phyloP scores from a whole-genome alignment of 805 yeast genomes.

The Schwanniomyces vanrijiae region DNA sequence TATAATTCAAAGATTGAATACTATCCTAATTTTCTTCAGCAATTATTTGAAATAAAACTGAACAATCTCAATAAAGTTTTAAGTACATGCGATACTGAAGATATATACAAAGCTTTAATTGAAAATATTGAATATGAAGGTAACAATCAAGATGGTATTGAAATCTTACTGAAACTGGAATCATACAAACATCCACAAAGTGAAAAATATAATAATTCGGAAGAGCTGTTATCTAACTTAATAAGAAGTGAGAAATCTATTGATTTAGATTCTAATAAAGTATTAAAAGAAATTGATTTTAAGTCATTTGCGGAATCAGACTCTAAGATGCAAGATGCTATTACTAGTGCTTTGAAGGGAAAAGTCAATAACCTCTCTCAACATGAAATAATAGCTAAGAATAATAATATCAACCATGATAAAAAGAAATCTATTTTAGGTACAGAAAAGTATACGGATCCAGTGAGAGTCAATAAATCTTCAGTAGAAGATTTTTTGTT shows the following conservation, averaged over 20 bases:
- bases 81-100: slow-evolving; percentile 13
- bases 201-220: slow-evolving; percentile 16
- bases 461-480: slow-evolving; percentile 10
- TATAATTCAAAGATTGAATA: slow-evolving; percentile 17
- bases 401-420: slow-evolving; percentile 1
- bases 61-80: slow-evolving; percentile 8
- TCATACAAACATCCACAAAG: background rate
- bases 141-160: background rate
- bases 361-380: background rate
- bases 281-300: background rate
- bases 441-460: background rate
- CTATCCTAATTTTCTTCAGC: slow-evolving; percentile 20
- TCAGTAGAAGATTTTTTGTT: slow-evolving; percentile 42
- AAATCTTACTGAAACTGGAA: background rate
- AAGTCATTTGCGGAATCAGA: slow-evolving; percentile 9
- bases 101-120: slow-evolving; percentile 17
- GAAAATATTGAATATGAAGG: slow-evolving; percentile 16
- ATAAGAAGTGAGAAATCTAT: slow-evolving; percentile 9
- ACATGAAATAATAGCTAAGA: slow-evolving; percentile 1
- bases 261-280: slow-evolving; percentile 6
- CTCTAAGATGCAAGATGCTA: slow-evolving; percentile 19
- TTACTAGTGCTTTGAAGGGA: slow-evolving; percentile 21
- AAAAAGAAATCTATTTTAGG: slow-evolving; percentile 1
- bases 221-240: slow-evolving; percentile 13
- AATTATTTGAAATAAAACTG: slow-evolving; percentile 13